Base-by-base conservation (phyloP, 2,329 filamentous ascomycete species). In the Aureobasidium sp. region DNA sequence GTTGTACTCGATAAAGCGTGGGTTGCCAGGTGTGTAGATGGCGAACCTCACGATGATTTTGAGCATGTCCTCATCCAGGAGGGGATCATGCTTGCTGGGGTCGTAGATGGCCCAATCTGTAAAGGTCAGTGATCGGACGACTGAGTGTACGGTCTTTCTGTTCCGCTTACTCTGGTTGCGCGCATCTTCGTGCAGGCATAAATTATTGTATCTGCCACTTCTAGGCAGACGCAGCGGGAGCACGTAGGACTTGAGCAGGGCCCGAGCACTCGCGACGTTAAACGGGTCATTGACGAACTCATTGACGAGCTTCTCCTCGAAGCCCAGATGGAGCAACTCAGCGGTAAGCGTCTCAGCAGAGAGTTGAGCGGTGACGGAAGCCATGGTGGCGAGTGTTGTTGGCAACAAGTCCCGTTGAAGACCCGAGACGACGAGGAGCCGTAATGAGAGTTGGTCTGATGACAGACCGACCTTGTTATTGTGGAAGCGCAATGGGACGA, bases 21-120 rank as follows among this genome's bases (percentile, higher is more conserved):
- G 24, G 10, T 54, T 39, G 5, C 52, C 52, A 4, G 52, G 52
- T 14, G 29, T 21, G n/a, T 27, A 54, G 17, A 38, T 30, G 16
- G 52, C 52, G n/a, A 48, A 42, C 12, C 29, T 48, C 2, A 54
- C 19, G 4, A 39, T 27, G 19, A 40, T 30, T 17, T 34, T 8
- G 3, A 54, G 35, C 3, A 37, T 32, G 5, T 54, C 34, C 4
- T 25, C 8, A 16, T 40, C 29, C 32, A 48, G n/a, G 7, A 10
- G 19, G 3, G 42, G 35, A 8, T 30, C 35, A 30, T 42, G 21
- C 30, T 47, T 48, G 41, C 19, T n/a, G 3, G 52, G 52, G 19
- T 54, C 52, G 19, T 48, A 54, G 24, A 54, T 21, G 17, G 40
- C 35, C 40, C 52, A 54, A 19, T n/a, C 48, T 51, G 19, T 17